Evolutionary conservation across 2,329 filamentous ascomycete genomes (phyloP).

Genomic region (Colletotrichum eremochloae): DNA sequence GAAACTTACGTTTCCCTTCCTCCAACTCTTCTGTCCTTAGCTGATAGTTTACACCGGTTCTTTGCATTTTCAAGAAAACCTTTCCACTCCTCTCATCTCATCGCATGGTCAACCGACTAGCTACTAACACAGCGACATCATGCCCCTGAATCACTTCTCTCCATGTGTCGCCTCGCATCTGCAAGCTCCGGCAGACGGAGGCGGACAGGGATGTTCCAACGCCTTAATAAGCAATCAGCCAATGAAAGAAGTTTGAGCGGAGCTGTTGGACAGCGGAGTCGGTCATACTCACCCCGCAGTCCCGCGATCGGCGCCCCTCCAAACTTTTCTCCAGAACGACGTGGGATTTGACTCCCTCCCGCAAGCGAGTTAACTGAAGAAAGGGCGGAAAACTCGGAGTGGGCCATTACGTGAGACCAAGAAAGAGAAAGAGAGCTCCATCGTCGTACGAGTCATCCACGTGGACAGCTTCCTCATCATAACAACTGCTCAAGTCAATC

Average conservation of each 20-base stretch:
- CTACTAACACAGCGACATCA: slow-evolving; percentile 15
- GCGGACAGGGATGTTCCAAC: slow-evolving; percentile 21
- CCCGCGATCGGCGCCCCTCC: slow-evolving; percentile 39
- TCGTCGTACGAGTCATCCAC: not conserved
- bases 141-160: not conserved
- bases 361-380: not conserved
- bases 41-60: not conserved
- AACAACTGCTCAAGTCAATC: not conserved
- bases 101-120: too few relatives aligned
- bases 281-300: slow-evolving; percentile 32
- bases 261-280: not conserved
- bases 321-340: slow-evolving; percentile 11
- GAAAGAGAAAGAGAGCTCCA: slow-evolving; percentile 9
- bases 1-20: not conserved
- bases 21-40: not conserved
- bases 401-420: slow-evolving; percentile 27
- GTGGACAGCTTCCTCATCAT: slow-evolving; percentile 13
- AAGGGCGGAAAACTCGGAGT: not conserved
- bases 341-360: slow-evolving; percentile 25
- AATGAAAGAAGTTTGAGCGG: slow-evolving; percentile 1
- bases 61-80: not conserved
- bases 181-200: slow-evolving; percentile 36
- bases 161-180: slow-evolving; percentile 1
- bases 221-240: slow-evolving; percentile 12
- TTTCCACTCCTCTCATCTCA: too few relatives aligned